Base-by-base conservation (phyloP, 1,284 basidiomycete genomes). In the Pisolithus thermaeus region DNA sequence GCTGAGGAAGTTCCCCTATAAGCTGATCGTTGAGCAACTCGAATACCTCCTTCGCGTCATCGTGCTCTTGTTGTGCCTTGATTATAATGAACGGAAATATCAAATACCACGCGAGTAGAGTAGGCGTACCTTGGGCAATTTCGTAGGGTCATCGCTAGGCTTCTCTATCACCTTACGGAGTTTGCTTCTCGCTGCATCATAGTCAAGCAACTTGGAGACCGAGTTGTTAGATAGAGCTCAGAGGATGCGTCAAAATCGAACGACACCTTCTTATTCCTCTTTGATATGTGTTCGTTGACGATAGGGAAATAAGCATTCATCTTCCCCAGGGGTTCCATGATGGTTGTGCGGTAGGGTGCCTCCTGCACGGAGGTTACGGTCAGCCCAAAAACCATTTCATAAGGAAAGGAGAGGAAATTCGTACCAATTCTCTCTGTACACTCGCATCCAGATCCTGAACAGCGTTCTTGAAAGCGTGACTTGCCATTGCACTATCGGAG, bases 281-380 rank as follows among this genome's bases (percentile, higher is more conserved):
- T 99, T 42, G 83, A 65, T 58, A 99, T 93, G 52, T 94, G 90
- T 56, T 95, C 90, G 68, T 98, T 98, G 64, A 98, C 85, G 45
- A 92, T 78, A 4, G 92, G 92, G 72, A 96, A 97, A 71, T 97
- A 97, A 1, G 88, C 85, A 66, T 90, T 93, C 80, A 99, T 92
- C 74, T 96, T 97, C 2, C 96, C 93, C 1, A 96, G 74, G 4
- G 96, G 96, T 66, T 99, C 97, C 54, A 97, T 85, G 40, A 99
- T 89, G 14, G 95, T 94, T 23, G 92, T 92, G 37, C 97, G 84
- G 72, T 91, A 98, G 2, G 96, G 95, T 3, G 81, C 84, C 60
- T 99, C 96, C 93, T 96, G 23, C 41, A 20, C 22, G 51, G 41
- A 56, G 35, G 27, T 32, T 12, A 52, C 50, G 28, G 18, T 42